Evolutionary conservation across 306 rosid genomes (phyloP).

Genomic region (Castanopsis chinensis): DNA sequence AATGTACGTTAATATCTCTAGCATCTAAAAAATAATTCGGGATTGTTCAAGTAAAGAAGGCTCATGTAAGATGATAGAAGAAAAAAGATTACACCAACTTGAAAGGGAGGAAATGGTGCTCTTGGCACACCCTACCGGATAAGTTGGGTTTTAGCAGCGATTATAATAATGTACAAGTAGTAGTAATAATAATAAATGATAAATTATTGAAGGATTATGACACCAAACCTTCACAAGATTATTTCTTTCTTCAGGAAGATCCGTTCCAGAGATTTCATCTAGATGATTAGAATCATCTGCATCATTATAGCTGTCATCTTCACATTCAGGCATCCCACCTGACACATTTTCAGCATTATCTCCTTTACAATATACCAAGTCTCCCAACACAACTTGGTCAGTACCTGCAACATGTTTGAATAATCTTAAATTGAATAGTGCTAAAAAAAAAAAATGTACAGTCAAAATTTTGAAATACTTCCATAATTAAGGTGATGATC

Average conservation of each 20-base stretch:
- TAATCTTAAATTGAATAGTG: background rate
- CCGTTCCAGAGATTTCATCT: constrained; percentile 48
- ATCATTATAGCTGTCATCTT: constrained; percentile 38
- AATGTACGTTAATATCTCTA: background rate
- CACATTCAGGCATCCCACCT: constrained; percentile 43
- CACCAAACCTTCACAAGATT: constrained; percentile 62
- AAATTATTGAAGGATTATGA: constrained; percentile 10
- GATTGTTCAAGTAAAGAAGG: background rate
- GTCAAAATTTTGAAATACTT: constrained; percentile 14
- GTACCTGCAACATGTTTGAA: constrained; percentile 57
- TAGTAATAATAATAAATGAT: background rate
- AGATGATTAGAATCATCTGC: constrained; percentile 39
- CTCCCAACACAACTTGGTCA: constrained; percentile 72
- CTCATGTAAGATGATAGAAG: too few species aligned
- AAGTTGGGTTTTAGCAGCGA: constrained; percentile 6
- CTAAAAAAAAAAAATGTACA: background rate
- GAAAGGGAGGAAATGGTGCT: constrained; percentile 15
- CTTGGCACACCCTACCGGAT: background rate
- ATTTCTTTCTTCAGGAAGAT: constrained; percentile 45
- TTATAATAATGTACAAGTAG: background rate
- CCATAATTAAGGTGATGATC: constrained; percentile 14
- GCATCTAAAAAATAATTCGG: background rate
- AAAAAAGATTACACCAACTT: background rate
- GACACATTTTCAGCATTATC: constrained; percentile 35
- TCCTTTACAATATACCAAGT: constrained; percentile 76